Evolutionary conservation across 2,329 filamentous ascomycete species (phyloP).

Genomic region (Trichoderma lentiforme): DNA sequence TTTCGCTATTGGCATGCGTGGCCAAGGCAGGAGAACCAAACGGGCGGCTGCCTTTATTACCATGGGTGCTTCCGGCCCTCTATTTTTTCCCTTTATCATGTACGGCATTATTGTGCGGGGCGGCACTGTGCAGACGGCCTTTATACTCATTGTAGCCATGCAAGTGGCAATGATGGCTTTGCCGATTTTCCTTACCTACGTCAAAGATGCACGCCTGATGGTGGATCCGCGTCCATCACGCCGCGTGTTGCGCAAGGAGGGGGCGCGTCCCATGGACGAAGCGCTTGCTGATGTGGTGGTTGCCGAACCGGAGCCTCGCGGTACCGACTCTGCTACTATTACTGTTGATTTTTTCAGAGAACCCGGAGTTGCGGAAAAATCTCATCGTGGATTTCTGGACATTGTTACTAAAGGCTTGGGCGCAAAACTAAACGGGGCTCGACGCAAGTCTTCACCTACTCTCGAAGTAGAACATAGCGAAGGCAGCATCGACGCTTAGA

Average conservation of each 20-base stretch:
- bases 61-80: constrained; percentile 69
- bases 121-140: constrained; percentile 61
- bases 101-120: constrained; percentile 61
- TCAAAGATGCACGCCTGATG: constrained; percentile 45
- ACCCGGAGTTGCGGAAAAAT: constrained; percentile 21
- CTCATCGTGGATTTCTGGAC: constrained; percentile 23
- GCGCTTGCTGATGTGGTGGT: constrained; percentile 19
- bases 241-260: constrained; percentile 22
- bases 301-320: constrained; percentile 14
- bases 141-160: constrained; percentile 58
- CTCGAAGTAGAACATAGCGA: constrained; percentile 31
- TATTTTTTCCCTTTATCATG: constrained; percentile 70
- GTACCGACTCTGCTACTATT: not conserved
- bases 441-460: constrained; percentile 31
- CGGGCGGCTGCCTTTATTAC: constrained; percentile 74
- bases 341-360: not conserved
- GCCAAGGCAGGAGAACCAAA: constrained; percentile 77
- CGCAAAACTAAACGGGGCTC: constrained; percentile 27
- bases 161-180: constrained; percentile 47
- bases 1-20: constrained; percentile 74
- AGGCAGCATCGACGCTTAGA: constrained; percentile 22
- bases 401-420: constrained; percentile 28
- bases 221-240: constrained; percentile 35
- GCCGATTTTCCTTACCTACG: constrained; percentile 46
- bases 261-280: constrained; percentile 20